A percentile compares a stretch with the other conserved stretches of the same genome.
phyloP scores from a whole-genome alignment of 2,329 filamentous ascomycete species.

The Fusarium albidum region DNA sequence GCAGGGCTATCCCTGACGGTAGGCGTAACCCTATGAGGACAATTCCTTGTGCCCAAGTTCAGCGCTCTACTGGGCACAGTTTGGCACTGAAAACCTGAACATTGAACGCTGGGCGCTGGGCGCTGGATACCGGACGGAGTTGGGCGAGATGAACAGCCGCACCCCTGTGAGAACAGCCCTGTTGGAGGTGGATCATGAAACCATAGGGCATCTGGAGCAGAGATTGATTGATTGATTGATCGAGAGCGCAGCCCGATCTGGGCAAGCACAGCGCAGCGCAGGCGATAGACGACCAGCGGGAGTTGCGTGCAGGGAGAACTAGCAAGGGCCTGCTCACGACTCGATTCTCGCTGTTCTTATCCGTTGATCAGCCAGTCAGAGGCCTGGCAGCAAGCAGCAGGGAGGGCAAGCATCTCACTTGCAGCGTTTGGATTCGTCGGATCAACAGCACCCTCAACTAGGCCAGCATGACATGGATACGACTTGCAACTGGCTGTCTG shows the following conservation, averaged over 20 bases:
- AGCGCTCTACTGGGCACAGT: conserved; percentile 25
- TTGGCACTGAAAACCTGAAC: conserved; percentile 15
- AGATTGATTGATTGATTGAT: conserved; percentile 35
- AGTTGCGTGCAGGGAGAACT: conserved; percentile 26
- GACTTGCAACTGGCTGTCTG: neutral
- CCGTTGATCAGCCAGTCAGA: conserved; percentile 3
- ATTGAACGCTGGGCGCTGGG: conserved; percentile 24
- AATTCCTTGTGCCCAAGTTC: conserved; percentile 25
- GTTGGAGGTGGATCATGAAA: conserved; percentile 40
- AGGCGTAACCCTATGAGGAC: conserved; percentile 36
- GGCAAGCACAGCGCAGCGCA: conserved; percentile 18
- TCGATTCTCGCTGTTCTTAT: neutral
- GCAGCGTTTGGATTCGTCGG: neutral
- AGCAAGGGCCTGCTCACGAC: conserved; percentile 7
- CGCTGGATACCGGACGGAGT: conserved; percentile 37
- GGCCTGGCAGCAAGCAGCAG: neutral
- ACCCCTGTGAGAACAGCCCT: conserved; percentile 38
- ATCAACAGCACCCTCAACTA: conserved; percentile 4
- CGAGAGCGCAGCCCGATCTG: conserved; percentile 35
- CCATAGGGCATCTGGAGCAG: conserved; percentile 39
- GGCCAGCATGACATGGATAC: conserved; percentile 4
- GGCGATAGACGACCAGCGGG: conserved; percentile 18
- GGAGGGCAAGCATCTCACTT: neutral
- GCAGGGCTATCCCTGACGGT: conserved; percentile 36
- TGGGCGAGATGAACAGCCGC: conserved; percentile 34